These are phyloP conservation scores for Ananas comosus DNA, from an alignment of 176 grass and related monocot genomes.

Conservation along the genomic window DNA sequence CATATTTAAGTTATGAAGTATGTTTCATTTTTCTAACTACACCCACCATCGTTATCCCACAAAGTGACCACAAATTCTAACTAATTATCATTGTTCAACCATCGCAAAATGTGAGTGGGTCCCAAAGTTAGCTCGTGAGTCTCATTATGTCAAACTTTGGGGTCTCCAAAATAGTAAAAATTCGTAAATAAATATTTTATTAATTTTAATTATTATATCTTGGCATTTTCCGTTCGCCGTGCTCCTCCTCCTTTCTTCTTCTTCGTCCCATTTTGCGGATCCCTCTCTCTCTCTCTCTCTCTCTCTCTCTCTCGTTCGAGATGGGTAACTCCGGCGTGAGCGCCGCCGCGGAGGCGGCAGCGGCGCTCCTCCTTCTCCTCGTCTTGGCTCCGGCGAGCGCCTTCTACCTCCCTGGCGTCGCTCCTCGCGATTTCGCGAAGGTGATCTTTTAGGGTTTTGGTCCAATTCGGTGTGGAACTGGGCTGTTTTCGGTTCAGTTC, in stretches of 20 bases:
- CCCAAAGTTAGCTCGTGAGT: too few species aligned
- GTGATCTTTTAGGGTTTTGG: slow-evolving; percentile 15
- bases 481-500: background rate
- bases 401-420: slow-evolving; percentile 82
- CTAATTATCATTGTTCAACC: too few species aligned
- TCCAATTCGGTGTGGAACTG: slow-evolving; percentile 21
- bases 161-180: too few species aligned
- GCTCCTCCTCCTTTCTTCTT: background rate
- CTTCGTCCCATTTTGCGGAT: background rate
- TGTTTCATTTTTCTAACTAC: too few species aligned
- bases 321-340: slow-evolving; percentile 10
- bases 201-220: too few species aligned
- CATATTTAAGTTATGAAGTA: too few species aligned
- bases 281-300: background rate
- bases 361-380: slow-evolving; percentile 1
- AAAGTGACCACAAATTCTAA: too few species aligned
- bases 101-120: too few species aligned
- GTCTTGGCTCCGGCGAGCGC: slow-evolving; percentile 17
- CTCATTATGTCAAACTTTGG: too few species aligned
- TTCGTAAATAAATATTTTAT: too few species aligned
- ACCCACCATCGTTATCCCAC: too few species aligned
- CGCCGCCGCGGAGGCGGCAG: too few species aligned
- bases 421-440: slow-evolving; percentile 66
- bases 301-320: background rate
- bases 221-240: background rate